Evolutionary conservation across 768 basidiomycete genomes (phyloP), one percentile per base, ranked within the genome.

Genomic region (Boletales sp.): DNA sequence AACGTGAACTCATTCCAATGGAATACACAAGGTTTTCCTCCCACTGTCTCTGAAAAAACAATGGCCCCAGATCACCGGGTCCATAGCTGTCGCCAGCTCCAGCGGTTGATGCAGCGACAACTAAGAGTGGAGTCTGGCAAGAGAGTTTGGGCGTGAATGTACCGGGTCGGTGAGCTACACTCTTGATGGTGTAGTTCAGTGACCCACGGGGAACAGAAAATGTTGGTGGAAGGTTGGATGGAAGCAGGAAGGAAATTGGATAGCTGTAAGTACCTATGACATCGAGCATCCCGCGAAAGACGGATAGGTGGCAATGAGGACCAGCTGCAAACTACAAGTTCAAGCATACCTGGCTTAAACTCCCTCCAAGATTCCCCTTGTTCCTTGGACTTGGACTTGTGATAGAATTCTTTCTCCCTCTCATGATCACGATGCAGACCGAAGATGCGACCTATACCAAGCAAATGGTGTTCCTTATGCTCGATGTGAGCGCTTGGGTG

Each of bases 221-320:
- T 0, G 84, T 83, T 1, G 97, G 91, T 5, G 95, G 94, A 12
- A 88, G 77, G 53, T 80, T 74, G 5, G 83, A 72, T 0, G 94
- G 93, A 47, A 99, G 83, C 10, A 86, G 71, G 65, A 98, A 94
- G 6, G 91, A 92, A 58, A 99, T 89, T 2, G 97, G 95, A 67
- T 92, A 98, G 14, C 90, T 93, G 65, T 98, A 97, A 6, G 85
- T 88, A 31, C 94, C 94, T 90, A 55, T 9, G 37, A 32, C 43
- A 34, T 19, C n/a, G 48, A 32, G 47, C 50, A 46, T 53, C 50
- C 18, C 55, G 35, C 31, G 18, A 35, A 8, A 35, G 10, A 9
- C 3, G 24, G 5, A 40, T 46, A n/a, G 30, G 14, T 41, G 39
- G 15, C 9, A 2, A 18, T 15, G 38, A 17, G 13, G 45, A 31